A percentile compares a stretch with the other conserved stretches of the same genome.
These are phyloP conservation scores for Sclerotinia subarctica DNA, from an alignment of 2,329 filamentous ascomycete species.

Conservation along the genomic window DNA sequence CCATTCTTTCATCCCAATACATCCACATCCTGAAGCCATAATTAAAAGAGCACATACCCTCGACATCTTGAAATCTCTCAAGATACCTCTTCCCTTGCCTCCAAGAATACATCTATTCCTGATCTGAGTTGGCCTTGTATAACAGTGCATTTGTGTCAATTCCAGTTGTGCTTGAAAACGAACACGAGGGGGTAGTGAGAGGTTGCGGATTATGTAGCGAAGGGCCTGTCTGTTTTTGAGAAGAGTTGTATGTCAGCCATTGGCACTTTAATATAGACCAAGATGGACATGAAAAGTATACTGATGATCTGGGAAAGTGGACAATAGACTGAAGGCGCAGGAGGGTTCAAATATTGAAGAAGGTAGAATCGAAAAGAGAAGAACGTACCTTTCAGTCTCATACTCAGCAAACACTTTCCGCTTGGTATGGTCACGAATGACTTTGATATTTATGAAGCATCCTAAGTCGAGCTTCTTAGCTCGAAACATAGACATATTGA, in stretches of 20 bases:
- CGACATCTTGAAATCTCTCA: slow-evolving; percentile 88
- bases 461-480: slow-evolving; percentile 86
- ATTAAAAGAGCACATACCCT: slow-evolving; percentile 62
- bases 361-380: background rate
- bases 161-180: slow-evolving; percentile 92
- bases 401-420: slow-evolving; percentile 84
- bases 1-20: too few relatives aligned
- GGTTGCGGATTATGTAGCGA: slow-evolving; percentile 91
- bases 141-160: slow-evolving; percentile 91
- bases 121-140: slow-evolving; percentile 91
- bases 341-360: background rate
- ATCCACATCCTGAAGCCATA: background rate
- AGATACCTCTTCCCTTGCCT: slow-evolving; percentile 85
- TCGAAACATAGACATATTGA: slow-evolving; percentile 78
- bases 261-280: background rate
- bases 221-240: slow-evolving; percentile 72
- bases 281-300: background rate
- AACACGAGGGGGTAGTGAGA: slow-evolving; percentile 73
- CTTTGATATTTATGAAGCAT: slow-evolving; percentile 80
- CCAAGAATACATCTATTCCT: slow-evolving; percentile 89
- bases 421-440: slow-evolving; percentile 95
- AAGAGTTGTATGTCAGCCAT: slow-evolving; percentile 15
- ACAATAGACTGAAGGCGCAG: background rate
- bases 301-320: background rate
- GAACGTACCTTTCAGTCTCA: slow-evolving; percentile 72